phyloP scores from a whole-genome alignment of 2,329 filamentous ascomycete genomes.

The Pseudopithomyces chartarum region DNA sequence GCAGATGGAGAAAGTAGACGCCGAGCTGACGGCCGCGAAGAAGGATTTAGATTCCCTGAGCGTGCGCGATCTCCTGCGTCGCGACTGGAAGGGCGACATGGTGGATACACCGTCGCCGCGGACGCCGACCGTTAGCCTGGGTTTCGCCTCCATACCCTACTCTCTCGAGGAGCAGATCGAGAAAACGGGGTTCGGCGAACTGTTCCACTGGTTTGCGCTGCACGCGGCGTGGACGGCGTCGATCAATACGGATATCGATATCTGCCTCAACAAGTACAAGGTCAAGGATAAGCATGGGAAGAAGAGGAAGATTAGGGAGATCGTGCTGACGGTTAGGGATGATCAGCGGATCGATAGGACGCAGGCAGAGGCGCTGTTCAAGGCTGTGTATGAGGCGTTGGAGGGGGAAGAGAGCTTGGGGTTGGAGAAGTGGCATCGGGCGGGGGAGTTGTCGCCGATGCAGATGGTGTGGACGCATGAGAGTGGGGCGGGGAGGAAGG shows the following conservation, averaged over 20 bases:
- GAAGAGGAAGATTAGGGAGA: conserved; percentile 55
- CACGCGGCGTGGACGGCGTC: conserved; percentile 56
- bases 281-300: conserved; percentile 44
- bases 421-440: conserved; percentile 52
- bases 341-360: conserved; percentile 52
- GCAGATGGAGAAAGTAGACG: conserved; percentile 50
- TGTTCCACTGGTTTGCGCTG: conserved; percentile 56
- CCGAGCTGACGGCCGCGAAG: conserved; percentile 48
- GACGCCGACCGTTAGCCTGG: conserved; percentile 53
- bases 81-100: conserved; percentile 56
- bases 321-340: conserved; percentile 51
- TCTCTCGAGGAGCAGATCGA: conserved; percentile 53
- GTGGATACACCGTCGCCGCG: conserved; percentile 54
- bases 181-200: conserved; percentile 53
- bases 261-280: conserved; percentile 55
- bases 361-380: conserved; percentile 52
- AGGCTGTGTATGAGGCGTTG: conserved; percentile 47
- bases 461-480: conserved; percentile 56
- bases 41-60: conserved; percentile 49
- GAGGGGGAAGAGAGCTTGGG: conserved; percentile 47
- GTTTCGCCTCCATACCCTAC: conserved; percentile 54
- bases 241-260: conserved; percentile 50
- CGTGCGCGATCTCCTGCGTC: conserved; percentile 51
- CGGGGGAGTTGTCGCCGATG: conserved; percentile 46
- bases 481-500: conserved; percentile 49